Conservation (phyloP, 177 flowering plant genomes). For the Vitis hybrid region DNA sequence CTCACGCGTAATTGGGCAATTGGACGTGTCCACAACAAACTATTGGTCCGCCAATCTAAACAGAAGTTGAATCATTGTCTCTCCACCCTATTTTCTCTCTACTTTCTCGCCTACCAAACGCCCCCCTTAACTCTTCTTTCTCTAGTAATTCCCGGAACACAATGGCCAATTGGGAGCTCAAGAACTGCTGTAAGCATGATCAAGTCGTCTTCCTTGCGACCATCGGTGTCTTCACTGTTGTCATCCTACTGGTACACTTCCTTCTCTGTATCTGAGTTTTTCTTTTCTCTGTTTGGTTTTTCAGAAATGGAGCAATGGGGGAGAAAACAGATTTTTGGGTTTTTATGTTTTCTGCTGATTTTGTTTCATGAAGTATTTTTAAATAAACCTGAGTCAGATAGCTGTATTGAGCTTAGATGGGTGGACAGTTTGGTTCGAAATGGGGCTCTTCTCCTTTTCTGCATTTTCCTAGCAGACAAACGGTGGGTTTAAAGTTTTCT, state of each 20-base stretch:
- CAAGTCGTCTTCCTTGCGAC: constrained; percentile 54
- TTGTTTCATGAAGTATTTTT: not conserved
- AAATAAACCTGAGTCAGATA: not conserved
- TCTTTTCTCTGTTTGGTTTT: not conserved
- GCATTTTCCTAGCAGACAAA: not conserved
- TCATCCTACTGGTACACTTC: constrained; percentile 59
- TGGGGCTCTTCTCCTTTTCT: not conserved
- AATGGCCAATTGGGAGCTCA: constrained; percentile 74
- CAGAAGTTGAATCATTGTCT: not conserved
- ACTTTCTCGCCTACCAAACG: constrained; percentile 6
- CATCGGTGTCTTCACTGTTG: constrained; percentile 67
- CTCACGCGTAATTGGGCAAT: constrained; percentile 6
- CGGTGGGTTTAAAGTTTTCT: not conserved
- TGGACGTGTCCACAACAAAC: not conserved
- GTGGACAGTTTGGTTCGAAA: not conserved
- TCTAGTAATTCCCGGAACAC: not conserved
- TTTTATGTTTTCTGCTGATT: not conserved
- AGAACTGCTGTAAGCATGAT: constrained; percentile 66
- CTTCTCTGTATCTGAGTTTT: not conserved
- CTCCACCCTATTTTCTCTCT: not conserved
- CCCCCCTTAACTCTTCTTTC: not conserved
- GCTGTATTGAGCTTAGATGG: not conserved
- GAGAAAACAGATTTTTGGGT: not conserved
- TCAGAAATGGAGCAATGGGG: not conserved
- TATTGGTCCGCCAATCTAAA: not conserved